phyloP scores from a whole-genome alignment of 2,329 filamentous ascomycete species.

The Aspergillus jensenii region DNA sequence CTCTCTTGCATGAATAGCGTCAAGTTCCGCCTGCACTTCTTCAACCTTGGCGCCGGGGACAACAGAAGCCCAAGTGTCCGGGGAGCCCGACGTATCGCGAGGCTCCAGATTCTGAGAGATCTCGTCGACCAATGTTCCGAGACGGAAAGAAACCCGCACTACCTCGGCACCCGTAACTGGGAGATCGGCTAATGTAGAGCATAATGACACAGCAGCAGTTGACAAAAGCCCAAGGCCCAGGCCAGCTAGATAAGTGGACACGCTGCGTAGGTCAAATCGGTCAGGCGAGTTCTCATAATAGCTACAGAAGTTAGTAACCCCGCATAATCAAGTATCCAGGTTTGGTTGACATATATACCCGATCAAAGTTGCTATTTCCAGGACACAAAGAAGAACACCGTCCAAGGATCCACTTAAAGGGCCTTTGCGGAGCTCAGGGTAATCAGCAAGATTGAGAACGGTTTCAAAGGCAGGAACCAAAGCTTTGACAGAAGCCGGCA shows the following conservation, averaged over 20 bases:
- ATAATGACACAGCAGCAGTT: conserved; percentile 43
- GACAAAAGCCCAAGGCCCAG: conserved; percentile 49
- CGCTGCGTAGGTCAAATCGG: conserved; percentile 4
- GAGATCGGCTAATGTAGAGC: conserved; percentile 41
- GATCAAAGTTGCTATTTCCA: conserved; percentile 46
- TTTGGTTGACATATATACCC: conserved; percentile 33
- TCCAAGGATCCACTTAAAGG: conserved; percentile 47
- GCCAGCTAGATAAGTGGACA: conserved; percentile 26
- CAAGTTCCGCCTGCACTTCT: conserved; percentile 25
- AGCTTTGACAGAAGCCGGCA: conserved; percentile 14
- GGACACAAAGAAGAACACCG: conserved; percentile 42
- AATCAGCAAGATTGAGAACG: conserved; percentile 16
- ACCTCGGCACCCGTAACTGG: conserved; percentile 42
- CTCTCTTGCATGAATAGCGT: conserved; percentile 14
- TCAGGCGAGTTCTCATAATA: conserved; percentile 9
- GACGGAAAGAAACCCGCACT: conserved; percentile 48
- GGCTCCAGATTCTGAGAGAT: conserved; percentile 46
- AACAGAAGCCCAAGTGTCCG: conserved; percentile 29
- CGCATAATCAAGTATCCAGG: background rate
- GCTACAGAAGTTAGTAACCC: background rate
- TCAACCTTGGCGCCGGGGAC: conserved; percentile 20
- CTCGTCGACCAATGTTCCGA: conserved; percentile 46
- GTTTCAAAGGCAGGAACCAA: conserved; percentile 25
- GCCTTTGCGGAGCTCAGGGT: conserved; percentile 38
- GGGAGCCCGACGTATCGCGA: conserved; percentile 21